phyloP scores from a whole-genome alignment of 2,329 filamentous ascomycete species.

The Aspergillus sp. region DNA sequence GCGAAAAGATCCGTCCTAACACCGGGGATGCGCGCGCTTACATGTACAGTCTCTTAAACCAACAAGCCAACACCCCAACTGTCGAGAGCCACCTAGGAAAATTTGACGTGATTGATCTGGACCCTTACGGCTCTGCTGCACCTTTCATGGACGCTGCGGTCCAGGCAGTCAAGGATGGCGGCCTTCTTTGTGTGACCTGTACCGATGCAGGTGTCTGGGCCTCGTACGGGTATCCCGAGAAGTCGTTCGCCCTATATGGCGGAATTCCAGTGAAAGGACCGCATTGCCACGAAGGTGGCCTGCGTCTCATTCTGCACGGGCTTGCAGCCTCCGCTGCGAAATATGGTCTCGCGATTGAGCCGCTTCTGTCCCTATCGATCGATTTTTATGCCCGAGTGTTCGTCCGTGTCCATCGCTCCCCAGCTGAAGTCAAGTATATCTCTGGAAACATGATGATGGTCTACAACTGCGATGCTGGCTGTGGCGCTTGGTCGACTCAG shows the following conservation, averaged over 20 bases:
- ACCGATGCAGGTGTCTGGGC: constrained; percentile 96
- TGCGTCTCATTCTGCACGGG: constrained; percentile 81
- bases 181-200: constrained; percentile 90
- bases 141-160: constrained; percentile 90
- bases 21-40: constrained; percentile 83
- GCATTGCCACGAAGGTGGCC: constrained; percentile 83
- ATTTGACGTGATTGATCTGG: constrained; percentile 94
- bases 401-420: constrained; percentile 75
- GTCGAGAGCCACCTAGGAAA: constrained; percentile 49
- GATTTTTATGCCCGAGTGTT: constrained; percentile 95
- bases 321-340: constrained; percentile 78
- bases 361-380: constrained; percentile 87
- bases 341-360: constrained; percentile 87
- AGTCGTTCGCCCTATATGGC: constrained; percentile 90
- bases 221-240: constrained; percentile 90
- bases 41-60: constrained; percentile 75
- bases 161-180: constrained; percentile 83
- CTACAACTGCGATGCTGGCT: constrained; percentile 87
- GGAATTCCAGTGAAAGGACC: constrained; percentile 82
- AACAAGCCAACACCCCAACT: constrained; percentile 39
- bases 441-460: constrained; percentile 90
- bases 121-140: constrained; percentile 91
- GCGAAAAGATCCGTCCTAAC: constrained; percentile 69
- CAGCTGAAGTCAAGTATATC: constrained; percentile 84
- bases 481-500: constrained; percentile 88